Evolutionary conservation across 768 basidiomycete species (phyloP).

Genomic region (Punctularia strigosozonata): DNA sequence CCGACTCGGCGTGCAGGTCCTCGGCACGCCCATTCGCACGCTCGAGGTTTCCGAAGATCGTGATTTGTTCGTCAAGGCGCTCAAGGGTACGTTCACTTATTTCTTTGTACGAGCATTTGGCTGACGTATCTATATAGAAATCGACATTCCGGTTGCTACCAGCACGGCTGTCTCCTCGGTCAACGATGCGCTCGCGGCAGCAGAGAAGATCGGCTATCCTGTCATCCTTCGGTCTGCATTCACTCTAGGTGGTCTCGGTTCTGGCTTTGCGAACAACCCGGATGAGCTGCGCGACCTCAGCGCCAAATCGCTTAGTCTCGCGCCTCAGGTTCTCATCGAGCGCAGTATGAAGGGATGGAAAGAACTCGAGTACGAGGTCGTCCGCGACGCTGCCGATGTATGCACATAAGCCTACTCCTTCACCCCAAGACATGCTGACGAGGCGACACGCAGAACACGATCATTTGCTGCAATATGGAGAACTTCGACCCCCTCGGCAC

Average conservation of each 20-base stretch:
- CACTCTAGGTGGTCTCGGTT: constrained; percentile 95
- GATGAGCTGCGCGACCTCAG: constrained; percentile 92
- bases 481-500: constrained; percentile 99
- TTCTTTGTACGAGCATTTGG: constrained; percentile 3
- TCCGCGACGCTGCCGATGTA: constrained; percentile 94
- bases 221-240: constrained; percentile 96
- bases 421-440: neutral
- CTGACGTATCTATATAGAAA: constrained; percentile 43
- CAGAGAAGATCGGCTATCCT: constrained; percentile 88
- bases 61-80: constrained; percentile 88
- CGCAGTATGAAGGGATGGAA: constrained; percentile 99
- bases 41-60: constrained; percentile 96
- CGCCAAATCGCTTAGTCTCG: constrained; percentile 81
- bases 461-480: constrained; percentile 99
- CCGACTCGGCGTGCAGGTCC: constrained; percentile 81
- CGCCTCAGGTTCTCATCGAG: constrained; percentile 94
- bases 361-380: constrained; percentile 98
- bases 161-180: constrained; percentile 96
- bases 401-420: constrained; percentile 19
- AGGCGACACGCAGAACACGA: constrained; percentile 64
- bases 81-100: constrained; percentile 58
- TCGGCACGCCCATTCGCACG: constrained; percentile 91
- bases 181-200: constrained; percentile 85
- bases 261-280: constrained; percentile 91
- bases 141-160: constrained; percentile 90